phyloP scores from a whole-genome alignment of 2,329 filamentous ascomycete genomes.

The Alternaria novae-zelandiae region DNA sequence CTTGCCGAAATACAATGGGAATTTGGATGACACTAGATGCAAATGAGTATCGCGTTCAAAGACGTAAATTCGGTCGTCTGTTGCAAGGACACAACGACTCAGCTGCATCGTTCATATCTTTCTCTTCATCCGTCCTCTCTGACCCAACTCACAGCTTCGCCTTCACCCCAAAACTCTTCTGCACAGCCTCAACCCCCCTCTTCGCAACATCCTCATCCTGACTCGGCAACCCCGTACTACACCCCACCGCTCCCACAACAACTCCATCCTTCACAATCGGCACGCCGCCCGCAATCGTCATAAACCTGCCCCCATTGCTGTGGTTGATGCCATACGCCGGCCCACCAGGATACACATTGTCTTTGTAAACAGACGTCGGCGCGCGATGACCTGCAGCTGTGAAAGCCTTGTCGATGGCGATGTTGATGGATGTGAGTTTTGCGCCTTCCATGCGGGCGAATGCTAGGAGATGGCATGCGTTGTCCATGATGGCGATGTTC shows the following conservation, averaged over 20 bases:
- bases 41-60: too few species aligned
- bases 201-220: slow-evolving; percentile 62
- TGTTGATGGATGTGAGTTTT: slow-evolving; percentile 60
- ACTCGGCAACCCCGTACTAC: slow-evolving; percentile 61
- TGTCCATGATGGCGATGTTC: slow-evolving; percentile 60
- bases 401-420: slow-evolving; percentile 69
- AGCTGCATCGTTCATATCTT: neutral
- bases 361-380: slow-evolving; percentile 61
- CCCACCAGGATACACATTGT: slow-evolving; percentile 61
- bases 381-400: slow-evolving; percentile 62
- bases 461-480: slow-evolving; percentile 54
- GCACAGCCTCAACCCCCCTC: slow-evolving; percentile 59
- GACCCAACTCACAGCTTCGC: slow-evolving; percentile 47
- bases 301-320: slow-evolving; percentile 61
- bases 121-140: neutral
- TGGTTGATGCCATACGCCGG: slow-evolving; percentile 60
- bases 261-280: slow-evolving; percentile 57
- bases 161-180: slow-evolving; percentile 44
- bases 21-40: neutral
- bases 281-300: slow-evolving; percentile 61
- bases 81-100: too few species aligned
- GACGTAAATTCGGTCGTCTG: too few species aligned
- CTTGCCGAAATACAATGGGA: neutral
- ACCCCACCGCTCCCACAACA: slow-evolving; percentile 62
- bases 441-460: slow-evolving; percentile 58